Conservation (phyloP, 75 land plant genomes). For the Cupressus sempervirens region DNA sequence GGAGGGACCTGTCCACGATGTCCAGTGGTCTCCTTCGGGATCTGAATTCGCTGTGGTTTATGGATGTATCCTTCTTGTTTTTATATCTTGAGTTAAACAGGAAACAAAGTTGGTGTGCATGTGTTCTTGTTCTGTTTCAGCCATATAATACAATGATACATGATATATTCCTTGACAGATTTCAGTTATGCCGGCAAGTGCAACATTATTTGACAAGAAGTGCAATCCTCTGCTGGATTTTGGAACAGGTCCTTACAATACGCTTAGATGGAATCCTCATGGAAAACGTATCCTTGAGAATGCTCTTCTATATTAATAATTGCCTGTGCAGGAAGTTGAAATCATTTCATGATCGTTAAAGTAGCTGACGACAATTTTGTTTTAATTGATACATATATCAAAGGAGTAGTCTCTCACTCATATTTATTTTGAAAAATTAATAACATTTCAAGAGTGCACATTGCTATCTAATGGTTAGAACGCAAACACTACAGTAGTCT, state of each 20-base stretch:
- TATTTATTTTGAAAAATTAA: neutral
- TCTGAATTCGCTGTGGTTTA: slow-evolving; percentile 93
- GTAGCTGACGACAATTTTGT: neutral
- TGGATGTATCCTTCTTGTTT: slow-evolving; percentile 82
- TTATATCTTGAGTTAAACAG: neutral
- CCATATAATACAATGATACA: neutral
- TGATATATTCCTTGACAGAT: slow-evolving; percentile 32
- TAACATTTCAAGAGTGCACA: too few relatives aligned
- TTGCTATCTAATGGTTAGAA: too few relatives aligned
- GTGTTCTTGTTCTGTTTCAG: slow-evolving; percentile 11
- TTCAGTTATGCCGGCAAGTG: slow-evolving; percentile 94
- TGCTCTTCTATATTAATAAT: neutral
- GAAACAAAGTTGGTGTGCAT: neutral
- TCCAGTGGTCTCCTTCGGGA: slow-evolving; percentile 89
- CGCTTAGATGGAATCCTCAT: slow-evolving; percentile 94
- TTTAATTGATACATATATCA: neutral
- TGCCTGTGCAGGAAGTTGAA: neutral
- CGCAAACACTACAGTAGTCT: too few relatives aligned
- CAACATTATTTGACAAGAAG: slow-evolving; percentile 82
- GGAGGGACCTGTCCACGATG: slow-evolving; percentile 99
- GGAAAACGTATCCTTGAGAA: slow-evolving; percentile 90
- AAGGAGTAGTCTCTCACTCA: neutral
- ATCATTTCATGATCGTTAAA: neutral
- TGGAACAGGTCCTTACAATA: slow-evolving; percentile 95
- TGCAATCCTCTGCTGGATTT: slow-evolving; percentile 86